These are phyloP conservation scores for Penicillium steckii DNA, from an alignment of 495 filamentous ascomycete species.

Conservation along the genomic window DNA sequence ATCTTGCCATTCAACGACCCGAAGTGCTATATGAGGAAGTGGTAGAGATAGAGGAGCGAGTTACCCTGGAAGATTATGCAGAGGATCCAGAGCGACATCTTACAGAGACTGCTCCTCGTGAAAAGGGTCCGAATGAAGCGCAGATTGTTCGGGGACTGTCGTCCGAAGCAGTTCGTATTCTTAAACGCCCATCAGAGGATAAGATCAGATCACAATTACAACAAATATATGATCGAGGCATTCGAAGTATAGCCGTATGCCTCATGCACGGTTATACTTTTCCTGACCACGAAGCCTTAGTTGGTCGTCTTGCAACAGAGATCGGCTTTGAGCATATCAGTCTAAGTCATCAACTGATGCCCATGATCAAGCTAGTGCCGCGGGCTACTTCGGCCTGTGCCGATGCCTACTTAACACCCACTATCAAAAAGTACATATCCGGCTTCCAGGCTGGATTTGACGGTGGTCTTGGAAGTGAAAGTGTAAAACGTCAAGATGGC, in stretches of 20 bases:
- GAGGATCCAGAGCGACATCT: slow-evolving; percentile 25
- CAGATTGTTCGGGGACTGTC: slow-evolving; percentile 23
- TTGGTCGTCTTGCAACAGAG: slow-evolving; percentile 26
- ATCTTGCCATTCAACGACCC: slow-evolving; percentile 68
- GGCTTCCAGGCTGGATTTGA: slow-evolving; percentile 72
- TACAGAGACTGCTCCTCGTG: slow-evolving; percentile 7
- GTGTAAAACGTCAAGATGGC: slow-evolving; percentile 19
- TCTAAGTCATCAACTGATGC: slow-evolving; percentile 58
- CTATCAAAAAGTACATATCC: slow-evolving; percentile 83
- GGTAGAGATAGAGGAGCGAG: slow-evolving; percentile 73
- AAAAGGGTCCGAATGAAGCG: not conserved
- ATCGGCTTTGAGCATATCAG: slow-evolving; percentile 53
- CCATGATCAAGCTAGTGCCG: slow-evolving; percentile 70
- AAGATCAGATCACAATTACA: slow-evolving; percentile 33
- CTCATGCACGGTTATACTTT: slow-evolving; percentile 49
- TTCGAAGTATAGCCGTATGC: slow-evolving; percentile 45
- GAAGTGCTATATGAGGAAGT: slow-evolving; percentile 70
- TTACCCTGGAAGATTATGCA: slow-evolving; percentile 67
- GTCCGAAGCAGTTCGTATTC: slow-evolving; percentile 42
- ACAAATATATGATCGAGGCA: slow-evolving; percentile 32
- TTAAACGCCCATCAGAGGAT: slow-evolving; percentile 24
- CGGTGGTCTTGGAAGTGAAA: slow-evolving; percentile 27
- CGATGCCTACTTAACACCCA: slow-evolving; percentile 89
- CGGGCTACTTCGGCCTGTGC: slow-evolving; percentile 84
- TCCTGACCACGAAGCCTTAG: slow-evolving; percentile 38